Conservation (phyloP, 352 stramenopile genomes). For the Pythium dissimile region DNA sequence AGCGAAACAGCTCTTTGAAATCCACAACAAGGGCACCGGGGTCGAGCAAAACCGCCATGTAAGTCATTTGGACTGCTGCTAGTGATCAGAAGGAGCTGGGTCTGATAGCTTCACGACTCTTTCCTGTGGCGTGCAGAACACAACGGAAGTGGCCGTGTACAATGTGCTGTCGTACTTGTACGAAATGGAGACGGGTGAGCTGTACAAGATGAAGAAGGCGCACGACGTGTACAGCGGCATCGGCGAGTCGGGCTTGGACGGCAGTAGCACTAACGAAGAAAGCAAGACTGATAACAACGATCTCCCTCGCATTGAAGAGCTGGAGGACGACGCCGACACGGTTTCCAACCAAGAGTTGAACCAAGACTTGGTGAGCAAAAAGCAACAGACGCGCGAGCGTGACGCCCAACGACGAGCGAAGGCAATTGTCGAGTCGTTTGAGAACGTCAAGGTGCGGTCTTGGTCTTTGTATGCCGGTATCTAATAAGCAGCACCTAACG, state of each 20-base stretch:
- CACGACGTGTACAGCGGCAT: conserved; percentile 89
- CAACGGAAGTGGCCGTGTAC: conserved; percentile 89
- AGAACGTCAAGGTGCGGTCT: conserved; percentile 49
- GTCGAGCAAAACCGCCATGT: conserved; percentile 94
- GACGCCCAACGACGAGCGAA: conserved; percentile 36
- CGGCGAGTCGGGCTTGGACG: conserved; percentile 36
- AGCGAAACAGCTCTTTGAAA: conserved; percentile 88
- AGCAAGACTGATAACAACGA: conserved; percentile 1
- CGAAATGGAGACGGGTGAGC: conserved; percentile 83
- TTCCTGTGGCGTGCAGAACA: conserved; percentile 52
- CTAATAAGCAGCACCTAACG: background rate
- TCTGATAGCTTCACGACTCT: background rate
- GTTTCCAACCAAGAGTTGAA: conserved; percentile 10
- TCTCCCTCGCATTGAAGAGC: conserved; percentile 22
- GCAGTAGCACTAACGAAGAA: background rate
- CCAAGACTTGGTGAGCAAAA: conserved; percentile 26
- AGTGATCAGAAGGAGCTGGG: background rate
- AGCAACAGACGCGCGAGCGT: conserved; percentile 24
- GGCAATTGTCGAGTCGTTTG: conserved; percentile 46
- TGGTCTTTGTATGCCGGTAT: background rate
- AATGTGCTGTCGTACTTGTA: conserved; percentile 91
- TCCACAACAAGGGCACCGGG: conserved; percentile 91
- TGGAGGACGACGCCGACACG: conserved; percentile 21
- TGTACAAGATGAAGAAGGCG: conserved; percentile 88
- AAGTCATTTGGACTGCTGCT: conserved; percentile 15